Conservation (phyloP, 2,329 filamentous ascomycete species). For the Aschersonia sp. region DNA sequence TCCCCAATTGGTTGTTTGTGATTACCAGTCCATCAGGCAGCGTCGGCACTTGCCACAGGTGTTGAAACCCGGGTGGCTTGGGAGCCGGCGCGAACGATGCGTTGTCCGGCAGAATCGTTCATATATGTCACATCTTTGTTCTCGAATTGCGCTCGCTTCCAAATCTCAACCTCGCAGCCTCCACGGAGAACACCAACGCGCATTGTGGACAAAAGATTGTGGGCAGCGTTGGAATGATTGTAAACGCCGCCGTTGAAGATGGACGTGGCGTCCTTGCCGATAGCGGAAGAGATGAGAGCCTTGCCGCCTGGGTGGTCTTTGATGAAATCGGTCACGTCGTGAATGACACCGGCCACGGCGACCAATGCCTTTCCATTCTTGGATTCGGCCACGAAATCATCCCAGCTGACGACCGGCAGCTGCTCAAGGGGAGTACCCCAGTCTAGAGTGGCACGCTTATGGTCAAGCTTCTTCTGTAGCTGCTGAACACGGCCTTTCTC, state of each 20-base stretch:
- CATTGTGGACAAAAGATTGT: slow-evolving; percentile 82
- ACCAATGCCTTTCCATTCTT: slow-evolving; percentile 65
- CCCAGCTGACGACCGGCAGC: slow-evolving; percentile 75
- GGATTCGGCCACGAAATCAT: slow-evolving; percentile 65
- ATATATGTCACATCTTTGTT: slow-evolving; percentile 71
- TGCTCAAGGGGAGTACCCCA: slow-evolving; percentile 80
- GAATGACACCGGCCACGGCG: slow-evolving; percentile 70
- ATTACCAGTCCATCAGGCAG: slow-evolving; percentile 38
- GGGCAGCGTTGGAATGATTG: slow-evolving; percentile 77
- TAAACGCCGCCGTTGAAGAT: slow-evolving; percentile 91
- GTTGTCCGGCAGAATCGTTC: slow-evolving; percentile 67
- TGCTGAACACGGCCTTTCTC: slow-evolving; percentile 85
- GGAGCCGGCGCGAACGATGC: slow-evolving; percentile 71
- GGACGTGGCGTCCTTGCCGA: slow-evolving; percentile 79
- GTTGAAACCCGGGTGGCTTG: slow-evolving; percentile 75
- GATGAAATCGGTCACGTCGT: slow-evolving; percentile 75
- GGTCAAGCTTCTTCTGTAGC: slow-evolving; percentile 83
- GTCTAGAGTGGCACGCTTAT: slow-evolving; percentile 68
- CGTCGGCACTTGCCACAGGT: slow-evolving; percentile 70
- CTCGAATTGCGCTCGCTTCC: slow-evolving; percentile 75
- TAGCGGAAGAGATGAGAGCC: slow-evolving; percentile 67
- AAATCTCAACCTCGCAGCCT: slow-evolving; percentile 82
- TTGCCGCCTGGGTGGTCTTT: slow-evolving; percentile 84
- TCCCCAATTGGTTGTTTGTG: no score
- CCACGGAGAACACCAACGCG: slow-evolving; percentile 75